These are phyloP conservation scores for Dunaliella salina DNA, from an alignment of 163 green algal species.

Conservation along the genomic window DNA sequence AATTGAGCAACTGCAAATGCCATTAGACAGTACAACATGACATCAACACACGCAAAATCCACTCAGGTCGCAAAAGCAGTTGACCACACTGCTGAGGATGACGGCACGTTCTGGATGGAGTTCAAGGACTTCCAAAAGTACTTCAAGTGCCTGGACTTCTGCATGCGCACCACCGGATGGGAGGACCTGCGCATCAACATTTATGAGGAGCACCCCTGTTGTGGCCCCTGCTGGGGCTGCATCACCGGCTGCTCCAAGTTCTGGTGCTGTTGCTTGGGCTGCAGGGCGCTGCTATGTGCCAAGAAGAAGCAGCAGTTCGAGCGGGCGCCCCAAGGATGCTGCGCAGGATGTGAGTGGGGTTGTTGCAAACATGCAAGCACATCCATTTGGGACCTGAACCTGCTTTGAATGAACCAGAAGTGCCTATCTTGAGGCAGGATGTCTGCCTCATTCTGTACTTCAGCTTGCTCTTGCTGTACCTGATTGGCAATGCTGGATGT, in stretches of 20 bases:
- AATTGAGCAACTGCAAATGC: too few species aligned
- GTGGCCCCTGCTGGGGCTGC: slow-evolving; percentile 32
- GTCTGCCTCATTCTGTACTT: too few species aligned
- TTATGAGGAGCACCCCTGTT: slow-evolving; percentile 22
- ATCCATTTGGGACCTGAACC: too few species aligned
- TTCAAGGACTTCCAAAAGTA: slow-evolving; percentile 25
- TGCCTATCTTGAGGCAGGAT: too few species aligned
- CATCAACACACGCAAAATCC: too few species aligned
- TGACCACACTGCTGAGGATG: slow-evolving; percentile 35
- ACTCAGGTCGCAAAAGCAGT: slow-evolving; percentile 32
- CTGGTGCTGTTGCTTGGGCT: slow-evolving; percentile 40
- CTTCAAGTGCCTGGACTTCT: slow-evolving; percentile 33
- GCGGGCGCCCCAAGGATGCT: slow-evolving; percentile 21
- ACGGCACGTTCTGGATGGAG: slow-evolving; percentile 54
- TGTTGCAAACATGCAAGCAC: neutral
- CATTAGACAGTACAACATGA: too few species aligned
- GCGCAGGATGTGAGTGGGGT: slow-evolving; percentile 8
- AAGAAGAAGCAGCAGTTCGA: slow-evolving; percentile 28
- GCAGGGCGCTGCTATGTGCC: slow-evolving; percentile 31
- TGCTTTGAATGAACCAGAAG: too few species aligned
- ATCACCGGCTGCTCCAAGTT: slow-evolving; percentile 35
- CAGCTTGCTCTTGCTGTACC: too few species aligned
- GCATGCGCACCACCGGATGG: slow-evolving; percentile 26
- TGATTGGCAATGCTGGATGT: too few species aligned
- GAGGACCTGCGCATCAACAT: slow-evolving; percentile 25